Percentiles rank a stretch among this genome's conserved stretches.
phyloP scores from a whole-genome alignment of 345 rosid species.

The Erodium maritimum region DNA sequence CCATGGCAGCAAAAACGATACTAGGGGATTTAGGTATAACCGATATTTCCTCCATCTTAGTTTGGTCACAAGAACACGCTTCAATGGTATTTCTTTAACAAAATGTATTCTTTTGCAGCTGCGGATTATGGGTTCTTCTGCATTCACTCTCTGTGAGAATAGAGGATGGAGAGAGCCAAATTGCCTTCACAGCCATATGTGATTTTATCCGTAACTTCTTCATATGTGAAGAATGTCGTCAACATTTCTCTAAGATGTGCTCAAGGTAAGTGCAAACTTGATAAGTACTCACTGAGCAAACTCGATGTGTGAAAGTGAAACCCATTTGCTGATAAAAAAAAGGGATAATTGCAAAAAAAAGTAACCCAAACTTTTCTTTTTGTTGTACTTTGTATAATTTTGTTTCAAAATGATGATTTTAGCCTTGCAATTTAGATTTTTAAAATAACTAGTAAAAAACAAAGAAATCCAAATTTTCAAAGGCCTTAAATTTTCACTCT shows the following conservation, averaged over 20 bases:
- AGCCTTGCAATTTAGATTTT: no score
- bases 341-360: no score
- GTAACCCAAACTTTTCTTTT: no score
- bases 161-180: conserved; percentile 82
- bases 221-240: conserved; percentile 90
- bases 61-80: no score
- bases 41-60: not conserved
- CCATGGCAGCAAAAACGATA: conserved; percentile 90
- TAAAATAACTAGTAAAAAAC: no score
- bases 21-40: conserved; percentile 93
- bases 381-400: no score
- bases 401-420: no score
- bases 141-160: conserved; percentile 91
- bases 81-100: not conserved
- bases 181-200: conserved; percentile 63
- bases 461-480: no score
- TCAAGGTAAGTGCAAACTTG: conserved; percentile 42
- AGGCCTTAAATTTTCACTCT: no score
- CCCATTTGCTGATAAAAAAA: no score
- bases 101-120: conserved; percentile 36
- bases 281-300: not conserved
- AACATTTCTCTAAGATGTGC: conserved; percentile 79
- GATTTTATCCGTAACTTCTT: conserved; percentile 86
- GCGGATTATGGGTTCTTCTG: conserved; percentile 88
- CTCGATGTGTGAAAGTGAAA: no score